Percentiles rank a stretch among this genome's conserved stretches.
Conservation (phyloP, 2,329 filamentous ascomycete species). For the Stachybotrys chartarum region DNA sequence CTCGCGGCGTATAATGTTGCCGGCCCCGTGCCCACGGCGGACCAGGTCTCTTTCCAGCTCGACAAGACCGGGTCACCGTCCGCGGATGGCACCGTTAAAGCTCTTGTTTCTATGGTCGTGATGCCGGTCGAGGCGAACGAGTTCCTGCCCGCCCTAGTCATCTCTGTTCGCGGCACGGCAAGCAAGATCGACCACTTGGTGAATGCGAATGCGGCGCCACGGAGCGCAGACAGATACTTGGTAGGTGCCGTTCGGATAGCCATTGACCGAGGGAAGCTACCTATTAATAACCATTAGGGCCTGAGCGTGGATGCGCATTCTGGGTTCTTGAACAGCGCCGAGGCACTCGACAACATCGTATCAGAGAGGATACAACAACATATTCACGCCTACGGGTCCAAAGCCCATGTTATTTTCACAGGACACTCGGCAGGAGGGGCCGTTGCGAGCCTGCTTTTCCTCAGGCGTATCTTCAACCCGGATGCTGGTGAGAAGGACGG, state of each 20-base stretch:
- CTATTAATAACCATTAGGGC: background rate
- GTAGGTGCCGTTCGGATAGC: background rate
- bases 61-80: constrained; percentile 14
- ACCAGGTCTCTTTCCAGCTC: background rate
- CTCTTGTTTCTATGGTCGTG: background rate
- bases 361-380: background rate
- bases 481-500: no score
- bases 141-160: constrained; percentile 2
- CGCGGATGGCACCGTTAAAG: constrained; percentile 6
- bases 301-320: constrained; percentile 6
- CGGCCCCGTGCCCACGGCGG: no score
- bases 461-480: background rate
- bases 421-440: constrained; percentile 16
- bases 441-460: constrained; percentile 11
- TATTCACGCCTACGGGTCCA: background rate
- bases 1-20: no score
- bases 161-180: constrained; percentile 12
- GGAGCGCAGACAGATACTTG: background rate
- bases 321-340: constrained; percentile 13
- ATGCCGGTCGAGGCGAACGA: background rate
- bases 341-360: constrained; percentile 8
- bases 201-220: constrained; percentile 9
- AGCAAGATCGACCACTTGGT: constrained; percentile 14
- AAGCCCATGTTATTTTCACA: constrained; percentile 9
- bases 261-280: background rate